Base-by-base conservation (phyloP, 345 rosid species). In the Syzygium jambos region DNA sequence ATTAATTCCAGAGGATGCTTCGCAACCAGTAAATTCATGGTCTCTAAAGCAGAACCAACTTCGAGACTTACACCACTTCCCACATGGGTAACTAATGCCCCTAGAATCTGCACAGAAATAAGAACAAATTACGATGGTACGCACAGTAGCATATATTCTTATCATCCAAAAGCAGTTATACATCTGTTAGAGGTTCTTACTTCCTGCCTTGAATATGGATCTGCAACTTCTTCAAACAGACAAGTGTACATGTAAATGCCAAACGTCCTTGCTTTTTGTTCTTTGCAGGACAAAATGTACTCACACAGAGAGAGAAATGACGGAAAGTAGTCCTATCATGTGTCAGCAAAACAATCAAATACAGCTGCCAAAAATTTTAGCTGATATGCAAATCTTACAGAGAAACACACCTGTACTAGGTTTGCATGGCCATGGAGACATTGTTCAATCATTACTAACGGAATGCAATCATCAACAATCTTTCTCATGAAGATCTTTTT, bases 11-110 rank as follows among this genome's bases (percentile, higher is more conserved):
- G 90, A 51, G 93, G 91, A 90, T 92, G 89, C 91, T 95, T 93
- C 84, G 91, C 90, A 17, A 92, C 95, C 89, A 96, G 93, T 85
- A 91, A 88, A 56, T 91, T 90, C 95, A 96, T 89, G 87, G 92
- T 89, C 89, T 96, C 94, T 87, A 95, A 89, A 91, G 96, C 96
- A 90, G 97, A 95, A 90, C 93, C 91, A 87, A 94, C 95, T 92
- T 96, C 98, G 83, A 88, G 91, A 88, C 88, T 92, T 90, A 95
- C 92, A 87, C 94, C 96, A 78, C 97, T 95, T 89, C 99, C 99
- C 80, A 96, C 94, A 91, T 96, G 99, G 85, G 95, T 93, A 89
- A 96, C 92, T 89, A 96, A 91, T 89, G 95, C 93, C 90, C 97
- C 95, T 86, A 95, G 94, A 89, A 96, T 90, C 99, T 96, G 95